These are phyloP conservation scores for Stramenopiles sp. DNA, from an alignment of 352 stramenopile genomes.

Conservation along the genomic window DNA sequence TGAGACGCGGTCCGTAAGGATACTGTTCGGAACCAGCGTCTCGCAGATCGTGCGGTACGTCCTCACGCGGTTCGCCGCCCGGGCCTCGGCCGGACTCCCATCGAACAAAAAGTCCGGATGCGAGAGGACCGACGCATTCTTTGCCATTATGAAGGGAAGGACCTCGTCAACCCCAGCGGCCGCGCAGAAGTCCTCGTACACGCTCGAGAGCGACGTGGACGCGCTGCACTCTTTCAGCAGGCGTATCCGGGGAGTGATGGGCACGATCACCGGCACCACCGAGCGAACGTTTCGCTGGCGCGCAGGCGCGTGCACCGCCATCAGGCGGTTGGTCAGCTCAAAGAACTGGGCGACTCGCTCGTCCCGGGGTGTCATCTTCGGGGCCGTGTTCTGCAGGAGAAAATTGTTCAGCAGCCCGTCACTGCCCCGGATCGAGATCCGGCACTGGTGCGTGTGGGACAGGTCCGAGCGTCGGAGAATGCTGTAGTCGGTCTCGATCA, in stretches of 20 bases:
- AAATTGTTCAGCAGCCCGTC: conserved; percentile 67
- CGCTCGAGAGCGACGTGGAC: conserved; percentile 39
- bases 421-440: conserved; percentile 59
- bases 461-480: neutral
- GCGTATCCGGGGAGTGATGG: conserved; percentile 62
- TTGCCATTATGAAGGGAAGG: conserved; percentile 14
- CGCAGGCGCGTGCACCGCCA: conserved; percentile 59
- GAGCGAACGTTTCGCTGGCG: conserved; percentile 62
- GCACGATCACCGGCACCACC: conserved; percentile 67
- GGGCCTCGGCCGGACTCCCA: conserved; percentile 45
- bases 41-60: conserved; percentile 55
- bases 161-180: conserved; percentile 30
- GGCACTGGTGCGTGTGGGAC: conserved; percentile 45
- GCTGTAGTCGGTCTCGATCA: conserved; percentile 47
- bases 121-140: neutral
- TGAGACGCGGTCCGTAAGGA: conserved; percentile 58
- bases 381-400: conserved; percentile 70
- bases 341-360: conserved; percentile 82
- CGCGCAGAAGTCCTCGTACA: neutral
- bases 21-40: conserved; percentile 47
- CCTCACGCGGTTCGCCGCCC: conserved; percentile 29
- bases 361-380: conserved; percentile 72
- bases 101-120: conserved; percentile 53
- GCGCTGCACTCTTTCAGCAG: conserved; percentile 56
- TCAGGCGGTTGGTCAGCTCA: conserved; percentile 53